Base-by-base conservation (phyloP, 306 rosid species). In the Carpinus fangiana region DNA sequence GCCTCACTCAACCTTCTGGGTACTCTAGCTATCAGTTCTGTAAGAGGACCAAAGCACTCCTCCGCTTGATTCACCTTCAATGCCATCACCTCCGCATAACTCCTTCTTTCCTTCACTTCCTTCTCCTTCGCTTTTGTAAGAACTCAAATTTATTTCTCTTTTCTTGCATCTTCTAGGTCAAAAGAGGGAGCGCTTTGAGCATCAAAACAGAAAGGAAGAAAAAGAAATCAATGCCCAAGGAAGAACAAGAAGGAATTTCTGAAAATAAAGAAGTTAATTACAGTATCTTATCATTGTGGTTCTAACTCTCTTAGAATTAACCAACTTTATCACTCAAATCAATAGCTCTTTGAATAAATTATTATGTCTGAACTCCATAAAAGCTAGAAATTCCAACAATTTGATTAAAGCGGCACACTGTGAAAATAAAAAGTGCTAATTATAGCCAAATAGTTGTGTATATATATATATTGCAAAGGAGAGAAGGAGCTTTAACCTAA, bases 401-500 rank as follows among this genome's bases (percentile, higher is more conserved):
- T 38, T 36, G 71, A 66, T 66, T 67, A n/a, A 41, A 41, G 51
- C 8, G 10, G 14, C 48, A 28, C 47, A 67, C 41, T 64, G 47
- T n/a, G 8, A 2, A 65, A 21, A 36, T 34, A 13, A 16, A 36
- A 64, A 13, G 12, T 28, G 68, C 41, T 31, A 36, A 61, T 31
- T 1, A 64, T 64, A 64, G 26, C 18, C 6, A 54, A 6, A 54
- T 18, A 54, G 6, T 6, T 0, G 48, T 48, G 11, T 48, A 48
- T 47, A 47, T 41, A 47, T 41, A 55, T 43, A 17, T 75, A 47
- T 78, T 31, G 82, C 77, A 73, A 72, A 59, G 69, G 59, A 72
- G 76, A 60, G 31, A 48, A 43, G 67, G 75, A 81, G 83, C 76
- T 68, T 62, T 69, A 80, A 95, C 98, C 98, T 93, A 77, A 93